These are phyloP conservation scores for Penicillium sp. DNA, from an alignment of 2,329 filamentous ascomycete species.

Conservation along the genomic window DNA sequence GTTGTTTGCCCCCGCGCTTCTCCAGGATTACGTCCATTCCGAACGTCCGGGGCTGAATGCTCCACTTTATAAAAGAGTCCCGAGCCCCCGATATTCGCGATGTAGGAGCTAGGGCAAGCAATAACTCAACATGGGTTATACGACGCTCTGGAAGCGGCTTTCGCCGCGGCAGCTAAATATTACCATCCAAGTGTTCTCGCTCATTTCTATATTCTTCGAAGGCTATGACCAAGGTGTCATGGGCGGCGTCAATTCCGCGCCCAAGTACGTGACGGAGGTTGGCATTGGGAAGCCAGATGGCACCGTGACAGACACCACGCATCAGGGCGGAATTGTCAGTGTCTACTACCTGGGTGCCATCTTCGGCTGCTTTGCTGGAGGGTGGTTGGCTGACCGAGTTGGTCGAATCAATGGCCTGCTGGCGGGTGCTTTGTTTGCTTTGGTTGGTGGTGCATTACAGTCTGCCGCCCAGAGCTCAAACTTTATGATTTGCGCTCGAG, in stretches of 20 bases:
- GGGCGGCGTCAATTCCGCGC: slow-evolving; percentile 64
- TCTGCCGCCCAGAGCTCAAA: slow-evolving; percentile 60
- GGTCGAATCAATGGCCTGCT: slow-evolving; percentile 64
- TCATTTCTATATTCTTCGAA: slow-evolving; percentile 39
- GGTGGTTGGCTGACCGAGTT: slow-evolving; percentile 60
- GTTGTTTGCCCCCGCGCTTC: slow-evolving; percentile 11
- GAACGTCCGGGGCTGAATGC: not conserved
- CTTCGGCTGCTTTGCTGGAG: slow-evolving; percentile 60
- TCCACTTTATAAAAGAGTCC: not conserved
- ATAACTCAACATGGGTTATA: slow-evolving; percentile 39
- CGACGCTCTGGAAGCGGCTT: slow-evolving; percentile 45
- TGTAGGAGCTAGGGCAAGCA: slow-evolving; percentile 2
- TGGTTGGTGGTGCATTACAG: slow-evolving; percentile 62
- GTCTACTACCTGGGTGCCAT: slow-evolving; percentile 60
- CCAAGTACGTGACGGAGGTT: slow-evolving; percentile 62
- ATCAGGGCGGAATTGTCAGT: slow-evolving; percentile 61
- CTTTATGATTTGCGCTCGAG: slow-evolving; percentile 65
- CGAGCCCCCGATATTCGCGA: not conserved
- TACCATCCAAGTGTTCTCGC: slow-evolving; percentile 35
- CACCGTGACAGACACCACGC: slow-evolving; percentile 50
- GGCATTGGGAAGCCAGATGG: slow-evolving; percentile 56
- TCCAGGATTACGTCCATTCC: not conserved
- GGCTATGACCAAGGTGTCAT: slow-evolving; percentile 52
- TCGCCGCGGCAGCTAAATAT: slow-evolving; percentile 46
- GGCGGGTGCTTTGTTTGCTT: slow-evolving; percentile 55